Evolutionary conservation across 176 grass and related monocot species (phyloP).

Genomic region (Olyra latifolia): DNA sequence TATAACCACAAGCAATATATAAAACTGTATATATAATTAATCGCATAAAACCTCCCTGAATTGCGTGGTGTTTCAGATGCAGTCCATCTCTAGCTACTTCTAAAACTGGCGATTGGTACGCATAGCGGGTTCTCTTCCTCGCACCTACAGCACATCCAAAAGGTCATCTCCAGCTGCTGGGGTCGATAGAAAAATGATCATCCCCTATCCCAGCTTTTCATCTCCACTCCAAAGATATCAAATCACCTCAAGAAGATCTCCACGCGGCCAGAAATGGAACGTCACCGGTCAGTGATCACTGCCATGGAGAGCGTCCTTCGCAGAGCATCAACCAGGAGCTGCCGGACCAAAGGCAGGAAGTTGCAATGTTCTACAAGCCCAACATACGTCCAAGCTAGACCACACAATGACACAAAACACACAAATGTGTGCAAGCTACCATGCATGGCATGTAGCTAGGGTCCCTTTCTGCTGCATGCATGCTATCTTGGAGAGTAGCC

Average conservation of each 20-base stretch:
- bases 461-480: background rate
- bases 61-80: background rate
- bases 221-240: background rate
- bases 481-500: background rate
- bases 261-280: background rate
- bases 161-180: background rate
- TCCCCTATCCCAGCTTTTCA: background rate
- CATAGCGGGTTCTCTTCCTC: background rate
- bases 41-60: background rate
- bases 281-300: background rate
- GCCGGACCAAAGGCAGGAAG: conserved; percentile 19
- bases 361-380: background rate
- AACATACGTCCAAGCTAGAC: background rate
- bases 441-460: background rate
- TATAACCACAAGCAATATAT: background rate
- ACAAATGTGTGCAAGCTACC: background rate
- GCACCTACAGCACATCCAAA: background rate
- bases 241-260: background rate
- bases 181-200: background rate
- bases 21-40: no score
- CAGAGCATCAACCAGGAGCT: background rate
- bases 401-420: background rate
- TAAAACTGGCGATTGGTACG: background rate
- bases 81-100: background rate
- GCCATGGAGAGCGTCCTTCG: background rate